Conservation (phyloP, 805 yeast species). For the Wickerhamomyces subpelliculosus region DNA sequence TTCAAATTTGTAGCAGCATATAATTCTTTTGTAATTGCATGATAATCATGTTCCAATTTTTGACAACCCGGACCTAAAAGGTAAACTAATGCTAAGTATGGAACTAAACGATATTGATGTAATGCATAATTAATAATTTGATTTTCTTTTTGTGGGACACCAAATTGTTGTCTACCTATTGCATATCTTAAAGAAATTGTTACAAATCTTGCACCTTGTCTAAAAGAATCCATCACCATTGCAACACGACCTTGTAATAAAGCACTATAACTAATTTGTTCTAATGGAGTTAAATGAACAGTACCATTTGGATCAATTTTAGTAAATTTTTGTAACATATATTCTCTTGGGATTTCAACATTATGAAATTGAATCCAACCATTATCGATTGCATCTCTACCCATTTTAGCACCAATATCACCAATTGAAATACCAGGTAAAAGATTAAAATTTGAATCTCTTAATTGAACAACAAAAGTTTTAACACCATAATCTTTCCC, state of each 20-base stretch:
- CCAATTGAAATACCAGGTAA: constrained; percentile 79
- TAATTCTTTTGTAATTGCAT: constrained; percentile 42
- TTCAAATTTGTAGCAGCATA: constrained; percentile 42
- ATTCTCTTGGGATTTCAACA: constrained; percentile 78
- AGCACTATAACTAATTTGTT: constrained; percentile 85
- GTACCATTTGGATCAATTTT: constrained; percentile 60
- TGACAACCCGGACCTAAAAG: constrained; percentile 68
- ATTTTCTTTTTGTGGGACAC: constrained; percentile 44
- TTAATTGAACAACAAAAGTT: constrained; percentile 88
- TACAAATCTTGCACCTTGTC: constrained; percentile 68
- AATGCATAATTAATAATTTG: constrained; percentile 77
- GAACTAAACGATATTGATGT: constrained; percentile 83
- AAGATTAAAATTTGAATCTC: constrained; percentile 68
- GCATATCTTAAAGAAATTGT: constrained; percentile 87
- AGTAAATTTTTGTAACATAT: constrained; percentile 75
- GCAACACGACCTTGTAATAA: constrained; percentile 81
- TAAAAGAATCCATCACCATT: constrained; percentile 81
- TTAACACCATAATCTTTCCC: constrained; percentile 90
- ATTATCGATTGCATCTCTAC: constrained; percentile 90
- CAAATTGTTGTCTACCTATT: constrained; percentile 83
- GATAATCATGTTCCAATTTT: constrained; percentile 49
- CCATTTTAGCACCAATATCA: constrained; percentile 93
- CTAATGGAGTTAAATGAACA: constrained; percentile 69
- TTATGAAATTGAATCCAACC: constrained; percentile 93
- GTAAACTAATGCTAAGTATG: constrained; percentile 75